Percentiles rank a stretch among this genome's conserved stretches.
These are phyloP conservation scores for Aureobasidium uvarum DNA, from an alignment of 2,329 filamentous ascomycete species.

Conservation along the genomic window DNA sequence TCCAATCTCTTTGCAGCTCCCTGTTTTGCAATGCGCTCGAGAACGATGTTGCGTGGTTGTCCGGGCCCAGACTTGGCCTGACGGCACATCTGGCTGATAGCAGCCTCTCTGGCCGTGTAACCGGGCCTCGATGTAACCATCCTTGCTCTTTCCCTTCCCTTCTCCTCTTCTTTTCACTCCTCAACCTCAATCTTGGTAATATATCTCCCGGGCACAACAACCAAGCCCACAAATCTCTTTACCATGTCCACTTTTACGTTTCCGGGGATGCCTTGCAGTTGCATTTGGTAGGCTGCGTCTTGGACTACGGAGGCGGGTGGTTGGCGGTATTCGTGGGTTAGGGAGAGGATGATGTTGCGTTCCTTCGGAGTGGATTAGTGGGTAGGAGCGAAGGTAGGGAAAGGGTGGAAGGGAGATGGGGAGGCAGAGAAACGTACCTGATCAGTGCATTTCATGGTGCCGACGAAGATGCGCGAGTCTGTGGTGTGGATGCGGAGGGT, in stretches of 20 bases:
- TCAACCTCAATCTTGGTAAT: slow-evolving; percentile 88
- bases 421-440: no score
- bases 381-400: no score
- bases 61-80: background rate
- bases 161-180: slow-evolving; percentile 45
- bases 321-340: slow-evolving; percentile 85
- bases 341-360: slow-evolving; percentile 74
- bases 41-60: no score
- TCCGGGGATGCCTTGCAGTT: slow-evolving; percentile 34
- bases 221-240: slow-evolving; percentile 80
- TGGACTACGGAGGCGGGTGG: slow-evolving; percentile 53
- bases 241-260: slow-evolving; percentile 68
- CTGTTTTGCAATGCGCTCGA: background rate
- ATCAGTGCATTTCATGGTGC: slow-evolving; percentile 92
- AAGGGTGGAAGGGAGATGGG: background rate
- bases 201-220: slow-evolving; percentile 84
- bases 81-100: background rate
- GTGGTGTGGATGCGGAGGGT: slow-evolving; percentile 75
- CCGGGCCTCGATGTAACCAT: background rate
- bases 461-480: slow-evolving; percentile 85
- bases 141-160: background rate
- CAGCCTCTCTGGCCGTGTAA: background rate
- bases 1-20: no score
- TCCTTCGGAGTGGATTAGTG: slow-evolving; percentile 45
- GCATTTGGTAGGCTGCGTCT: slow-evolving; percentile 33